These are phyloP conservation scores for Fusarium austroafricanum DNA, from an alignment of 2,329 filamentous ascomycete genomes.

Conservation along the genomic window DNA sequence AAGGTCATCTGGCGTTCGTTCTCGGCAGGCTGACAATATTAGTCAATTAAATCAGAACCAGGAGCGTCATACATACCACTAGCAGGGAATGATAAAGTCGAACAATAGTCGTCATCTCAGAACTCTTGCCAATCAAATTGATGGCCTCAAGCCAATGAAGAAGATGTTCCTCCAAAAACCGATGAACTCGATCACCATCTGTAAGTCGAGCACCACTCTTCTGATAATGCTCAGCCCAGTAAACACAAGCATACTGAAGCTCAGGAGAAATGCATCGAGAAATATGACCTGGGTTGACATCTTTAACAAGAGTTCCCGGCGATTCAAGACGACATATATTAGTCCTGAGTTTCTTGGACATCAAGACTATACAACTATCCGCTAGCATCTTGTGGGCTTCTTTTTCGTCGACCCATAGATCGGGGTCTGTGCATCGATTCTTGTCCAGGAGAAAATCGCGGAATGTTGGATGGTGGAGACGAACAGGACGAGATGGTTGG, in stretches of 20 bases:
- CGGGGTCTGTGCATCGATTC: not conserved
- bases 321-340: not conserved
- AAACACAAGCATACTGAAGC: not conserved
- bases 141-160: constrained; percentile 3
- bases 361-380: not conserved
- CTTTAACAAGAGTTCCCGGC: not conserved
- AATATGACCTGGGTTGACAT: not conserved
- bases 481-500: not conserved
- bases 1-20: not conserved
- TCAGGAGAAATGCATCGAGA: not conserved
- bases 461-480: not conserved
- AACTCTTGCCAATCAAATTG: constrained; percentile 1
- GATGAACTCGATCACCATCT: not conserved
- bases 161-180: not conserved
- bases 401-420: not conserved
- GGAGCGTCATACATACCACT: not conserved
- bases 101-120: not conserved
- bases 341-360: not conserved
- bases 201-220: not conserved
- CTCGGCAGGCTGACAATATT: not conserved
- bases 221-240: not conserved
- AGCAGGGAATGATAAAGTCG: not conserved
- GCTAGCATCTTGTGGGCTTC: not conserved
- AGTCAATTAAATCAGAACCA: not conserved
- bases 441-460: not conserved